These are phyloP conservation scores for Myriosclerotinia scirpicola DNA, from an alignment of 2,329 filamentous ascomycete species.

Conservation along the genomic window DNA sequence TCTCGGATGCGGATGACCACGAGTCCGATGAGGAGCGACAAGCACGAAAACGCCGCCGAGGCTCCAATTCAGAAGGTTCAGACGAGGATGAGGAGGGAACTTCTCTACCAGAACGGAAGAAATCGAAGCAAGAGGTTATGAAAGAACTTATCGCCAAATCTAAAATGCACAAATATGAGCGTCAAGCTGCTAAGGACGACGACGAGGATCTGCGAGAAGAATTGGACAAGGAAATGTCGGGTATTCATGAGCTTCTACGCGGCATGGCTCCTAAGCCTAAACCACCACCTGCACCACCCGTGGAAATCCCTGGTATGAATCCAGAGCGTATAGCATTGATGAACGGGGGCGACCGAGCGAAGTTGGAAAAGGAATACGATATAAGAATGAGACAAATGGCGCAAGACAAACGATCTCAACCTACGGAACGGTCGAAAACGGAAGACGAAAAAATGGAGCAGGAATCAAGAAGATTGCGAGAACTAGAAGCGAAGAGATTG, in stretches of 20 bases:
- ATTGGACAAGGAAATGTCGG: slow-evolving; percentile 78
- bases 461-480: slow-evolving; percentile 72
- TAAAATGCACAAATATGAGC: slow-evolving; percentile 90
- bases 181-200: slow-evolving; percentile 88
- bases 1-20: slow-evolving; percentile 57
- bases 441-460: slow-evolving; percentile 81
- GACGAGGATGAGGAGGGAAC: slow-evolving; percentile 53
- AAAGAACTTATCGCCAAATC: slow-evolving; percentile 97
- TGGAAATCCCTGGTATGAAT: slow-evolving; percentile 53
- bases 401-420: slow-evolving; percentile 80
- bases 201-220: slow-evolving; percentile 84
- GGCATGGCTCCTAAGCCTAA: slow-evolving; percentile 53
- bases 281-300: slow-evolving; percentile 41
- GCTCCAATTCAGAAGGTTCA: slow-evolving; percentile 48
- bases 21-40: slow-evolving; percentile 54
- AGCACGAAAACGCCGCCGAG: slow-evolving; percentile 57
- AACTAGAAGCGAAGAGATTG: slow-evolving; percentile 79
- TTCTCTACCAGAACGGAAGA: slow-evolving; percentile 76
- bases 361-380: slow-evolving; percentile 86
- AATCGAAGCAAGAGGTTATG: slow-evolving; percentile 96
- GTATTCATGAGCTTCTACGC: slow-evolving; percentile 71
- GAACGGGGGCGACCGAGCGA: slow-evolving; percentile 59
- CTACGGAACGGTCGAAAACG: slow-evolving; percentile 85
- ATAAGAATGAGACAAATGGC: slow-evolving; percentile 77
- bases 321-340: slow-evolving; percentile 62